Evolutionary conservation across 73 alveolate species (phyloP), one percentile per base, ranked within the genome.

Genomic region (Paramecium sonneborni): DNA sequence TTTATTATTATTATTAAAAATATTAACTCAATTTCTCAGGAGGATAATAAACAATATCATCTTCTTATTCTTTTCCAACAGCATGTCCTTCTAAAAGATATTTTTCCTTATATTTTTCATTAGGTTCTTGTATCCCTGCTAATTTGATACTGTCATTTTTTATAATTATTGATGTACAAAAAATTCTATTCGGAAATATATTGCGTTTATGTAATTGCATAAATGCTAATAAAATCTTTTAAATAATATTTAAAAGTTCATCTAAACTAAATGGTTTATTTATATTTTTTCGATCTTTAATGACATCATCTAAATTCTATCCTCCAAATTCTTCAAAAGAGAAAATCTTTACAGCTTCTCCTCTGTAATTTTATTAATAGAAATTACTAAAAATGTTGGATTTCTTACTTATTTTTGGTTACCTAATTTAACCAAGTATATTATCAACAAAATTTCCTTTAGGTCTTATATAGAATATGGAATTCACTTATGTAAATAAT

Each of bases 271-370:
- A 79, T 1, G 41, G 52, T 23, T 20, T 79, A 43, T 11, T 46
- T 18, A 12, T 35, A 34, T 32, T 28, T 44, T 79, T 43, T n/a
- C 90, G 20, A 15, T 79, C 26, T 11, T 28, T 79, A 24, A 79
- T 79, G 8, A 46, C 48, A 9, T 79, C 90, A 24, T 79, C 76
- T 20, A 79, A 24, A 79, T 34, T 43, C 41, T 30, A 15, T 9
- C 90, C 90, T 12, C 18, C 90, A 46, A 20, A 79, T 34, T 39
- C 69, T 44, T 79, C 90, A 24, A 79, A 5, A 12, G 90, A 79
- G 28, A 5, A 79, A 9, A 79, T 79, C 55, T 79, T 79, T 41
- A 24, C 69, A 5, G 90, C 74, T 6, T 72, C 86, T 79, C n/a
- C 32, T 12, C 20, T 79, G 3, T 20, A 3, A 74, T 35, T 12